Percentiles rank a stretch among this genome's conserved stretches.
Evolutionary conservation across 768 basidiomycete genomes (phyloP).

Genomic region (Pulveroboletus sp.): DNA sequence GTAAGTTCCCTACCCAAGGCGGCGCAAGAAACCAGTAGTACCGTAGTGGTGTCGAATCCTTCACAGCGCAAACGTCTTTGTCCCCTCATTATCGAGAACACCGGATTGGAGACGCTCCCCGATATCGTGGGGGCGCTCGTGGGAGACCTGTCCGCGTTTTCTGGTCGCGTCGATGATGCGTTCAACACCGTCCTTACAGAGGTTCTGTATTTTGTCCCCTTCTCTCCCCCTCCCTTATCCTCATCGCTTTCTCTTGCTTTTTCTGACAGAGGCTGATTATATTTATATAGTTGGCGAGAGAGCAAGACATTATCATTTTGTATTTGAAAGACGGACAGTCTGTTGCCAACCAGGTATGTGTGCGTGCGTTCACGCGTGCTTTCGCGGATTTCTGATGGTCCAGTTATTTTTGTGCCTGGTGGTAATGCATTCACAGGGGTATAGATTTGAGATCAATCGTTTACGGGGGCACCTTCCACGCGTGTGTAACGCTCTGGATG

Average conservation of each 20-base stretch:
- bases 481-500: constrained; percentile 14
- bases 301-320: constrained; percentile 15
- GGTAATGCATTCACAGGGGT: constrained; percentile 3
- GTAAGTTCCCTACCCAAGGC: background rate
- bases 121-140: constrained; percentile 1
- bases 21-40: background rate
- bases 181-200: constrained; percentile 11
- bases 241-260: no score
- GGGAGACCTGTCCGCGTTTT: constrained; percentile 10
- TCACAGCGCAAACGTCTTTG: background rate
- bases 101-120: background rate
- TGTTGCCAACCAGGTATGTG: constrained; percentile 2
- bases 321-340: constrained; percentile 21
- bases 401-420: no score
- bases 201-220: background rate
- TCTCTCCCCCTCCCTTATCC: background rate
- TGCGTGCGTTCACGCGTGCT: no score
- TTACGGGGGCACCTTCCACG: constrained; percentile 12
- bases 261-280: background rate
- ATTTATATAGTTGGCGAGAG: constrained; percentile 10
- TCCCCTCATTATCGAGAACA: background rate
- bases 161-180: background rate
- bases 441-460: constrained; percentile 15
- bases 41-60: background rate
- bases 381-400: no score